Evolutionary conservation across 2,329 filamentous ascomycete species (phyloP), one percentile per base, ranked within the genome.

Genomic region (Elsinoe fawcettii): DNA sequence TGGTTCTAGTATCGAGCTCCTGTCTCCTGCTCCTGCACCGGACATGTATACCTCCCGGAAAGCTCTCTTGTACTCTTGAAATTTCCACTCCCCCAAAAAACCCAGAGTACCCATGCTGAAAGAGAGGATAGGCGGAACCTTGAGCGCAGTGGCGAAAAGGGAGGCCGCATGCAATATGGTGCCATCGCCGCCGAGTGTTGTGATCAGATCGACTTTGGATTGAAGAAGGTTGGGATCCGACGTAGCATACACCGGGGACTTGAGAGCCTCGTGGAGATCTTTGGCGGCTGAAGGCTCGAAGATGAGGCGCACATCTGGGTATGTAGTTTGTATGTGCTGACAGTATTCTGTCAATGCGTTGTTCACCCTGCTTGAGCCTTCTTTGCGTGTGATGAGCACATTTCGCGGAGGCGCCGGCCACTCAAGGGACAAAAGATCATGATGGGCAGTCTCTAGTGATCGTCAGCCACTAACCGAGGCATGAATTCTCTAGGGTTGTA

Each of bases 61-160:
- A 0, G 93, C 93, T 51, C 88, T 81, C 73, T 96, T 96, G 74
- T 95, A 89, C 66, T 97, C 91, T 5, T 79, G 78, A 69, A 97
- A 97, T 66, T 93, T 95, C 91, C 92, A 99, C 72, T 97, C 92
- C 14, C 92, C 91, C 6, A 99, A 75, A 64, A 99, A 99, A 0
- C 93, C 93, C 0, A 99, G 76, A 0, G 92, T 95, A 5, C 93
- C 93, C 89, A 99, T 96, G 69, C 90, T 95, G 68, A 99, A 99
- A 1, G 89, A 90, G 6, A 99, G 77, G 32, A 99, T 87, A 0
- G 93, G 93, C 0, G 93, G 93, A 0, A 99, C 92, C 43, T 84
- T 83, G 1, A 81, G 78, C 44, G 88, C 84, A 36, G 88, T 86
- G 59, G 90, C 90, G 73, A 95, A 97, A 4, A 96, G 79, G 56